These are phyloP conservation scores for Solanum corneliomulleri DNA, from an alignment of 257 asterid species.

Conservation along the genomic window DNA sequence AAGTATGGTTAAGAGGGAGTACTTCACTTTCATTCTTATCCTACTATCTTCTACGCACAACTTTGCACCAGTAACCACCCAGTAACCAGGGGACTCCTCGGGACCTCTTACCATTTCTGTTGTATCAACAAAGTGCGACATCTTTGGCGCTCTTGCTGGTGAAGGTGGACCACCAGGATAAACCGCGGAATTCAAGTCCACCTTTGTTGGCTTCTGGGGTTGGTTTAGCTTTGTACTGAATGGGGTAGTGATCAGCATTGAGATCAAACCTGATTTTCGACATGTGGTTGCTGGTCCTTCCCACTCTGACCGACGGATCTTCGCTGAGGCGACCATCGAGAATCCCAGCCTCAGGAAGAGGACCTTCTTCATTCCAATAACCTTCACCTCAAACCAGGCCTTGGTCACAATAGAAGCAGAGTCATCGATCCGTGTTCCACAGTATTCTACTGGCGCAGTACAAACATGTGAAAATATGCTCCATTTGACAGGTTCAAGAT, in stretches of 20 bases:
- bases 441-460: slow-evolving; percentile 86
- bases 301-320: slow-evolving; percentile 87
- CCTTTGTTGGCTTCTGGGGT: slow-evolving; percentile 41
- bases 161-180: slow-evolving; percentile 86
- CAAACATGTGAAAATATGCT: slow-evolving; percentile 90
- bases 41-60: slow-evolving; percentile 71
- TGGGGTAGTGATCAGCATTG: slow-evolving; percentile 65
- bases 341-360: slow-evolving; percentile 86
- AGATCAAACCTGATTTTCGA: slow-evolving; percentile 69
- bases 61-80: slow-evolving; percentile 92
- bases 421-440: slow-evolving; percentile 56
- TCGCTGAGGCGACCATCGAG: slow-evolving; percentile 64
- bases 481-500: slow-evolving; percentile 88
- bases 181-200: slow-evolving; percentile 72
- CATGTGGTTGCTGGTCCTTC: slow-evolving; percentile 54
- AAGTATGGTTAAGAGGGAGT: slow-evolving; percentile 66
- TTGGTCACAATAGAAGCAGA: slow-evolving; percentile 73
- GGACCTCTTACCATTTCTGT: slow-evolving; percentile 90
- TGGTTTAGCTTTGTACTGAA: slow-evolving; percentile 50
- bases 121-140: slow-evolving; percentile 75
- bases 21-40: slow-evolving; percentile 66
- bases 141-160: slow-evolving; percentile 69
- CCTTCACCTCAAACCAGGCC: slow-evolving; percentile 90
- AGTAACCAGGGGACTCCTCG: slow-evolving; percentile 76
- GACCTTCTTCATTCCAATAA: slow-evolving; percentile 66